These are phyloP conservation scores for Oxalis stricta DNA, from an alignment of 441 rosid species.

Conservation along the genomic window DNA sequence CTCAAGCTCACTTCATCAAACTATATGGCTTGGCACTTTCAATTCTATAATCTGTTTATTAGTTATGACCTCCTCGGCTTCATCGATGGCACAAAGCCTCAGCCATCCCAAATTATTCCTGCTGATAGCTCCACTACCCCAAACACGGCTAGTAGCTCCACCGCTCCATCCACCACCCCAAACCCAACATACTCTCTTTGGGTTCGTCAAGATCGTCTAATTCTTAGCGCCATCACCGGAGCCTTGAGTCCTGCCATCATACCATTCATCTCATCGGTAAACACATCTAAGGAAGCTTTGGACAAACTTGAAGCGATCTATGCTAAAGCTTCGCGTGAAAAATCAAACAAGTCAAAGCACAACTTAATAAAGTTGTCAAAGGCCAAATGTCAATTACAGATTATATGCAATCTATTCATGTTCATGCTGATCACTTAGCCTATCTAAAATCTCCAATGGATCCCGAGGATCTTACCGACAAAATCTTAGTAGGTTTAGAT, in stretches of 20 bases:
- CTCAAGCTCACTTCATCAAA: background rate
- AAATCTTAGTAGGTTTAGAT: background rate
- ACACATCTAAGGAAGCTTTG: slow-evolving; percentile 1
- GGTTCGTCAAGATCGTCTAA: background rate
- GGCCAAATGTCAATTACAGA: background rate
- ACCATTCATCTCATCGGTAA: background rate
- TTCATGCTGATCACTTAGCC: background rate
- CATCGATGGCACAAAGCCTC: background rate
- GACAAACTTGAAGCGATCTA: slow-evolving; percentile 4
- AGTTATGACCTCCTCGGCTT: background rate
- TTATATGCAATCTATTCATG: background rate
- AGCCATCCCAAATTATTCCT: too few species aligned
- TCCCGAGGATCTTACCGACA: background rate
- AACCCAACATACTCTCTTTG: background rate
- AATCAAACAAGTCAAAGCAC: slow-evolving; percentile 1
- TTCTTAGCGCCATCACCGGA: background rate
- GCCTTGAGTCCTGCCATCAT: background rate
- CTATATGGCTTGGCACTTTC: background rate
- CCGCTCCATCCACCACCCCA: background rate
- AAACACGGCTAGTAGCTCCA: too few species aligned
- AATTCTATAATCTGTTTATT: background rate
- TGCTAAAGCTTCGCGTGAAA: background rate
- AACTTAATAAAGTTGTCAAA: background rate
- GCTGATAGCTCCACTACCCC: too few species aligned
- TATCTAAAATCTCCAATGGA: background rate